phyloP scores from a whole-genome alignment of 2,329 filamentous ascomycete genomes.

The Sporothrix sp. region DNA sequence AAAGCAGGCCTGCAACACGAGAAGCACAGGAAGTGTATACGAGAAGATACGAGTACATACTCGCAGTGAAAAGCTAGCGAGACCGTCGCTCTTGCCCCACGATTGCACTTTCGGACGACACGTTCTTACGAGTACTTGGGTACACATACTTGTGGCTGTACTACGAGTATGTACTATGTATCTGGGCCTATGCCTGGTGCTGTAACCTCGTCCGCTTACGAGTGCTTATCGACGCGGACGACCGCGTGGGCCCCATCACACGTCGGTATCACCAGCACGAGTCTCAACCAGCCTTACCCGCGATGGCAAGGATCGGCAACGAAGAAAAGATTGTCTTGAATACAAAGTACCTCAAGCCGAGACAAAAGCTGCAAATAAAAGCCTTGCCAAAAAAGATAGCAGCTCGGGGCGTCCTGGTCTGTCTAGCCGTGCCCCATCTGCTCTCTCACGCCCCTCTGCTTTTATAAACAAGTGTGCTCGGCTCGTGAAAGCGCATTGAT shows the following conservation, averaged over 20 bases:
- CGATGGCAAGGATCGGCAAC: slow-evolving; percentile 3
- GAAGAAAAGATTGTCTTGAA: background rate
- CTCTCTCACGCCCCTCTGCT: background rate
- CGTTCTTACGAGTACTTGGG: too few relatives aligned
- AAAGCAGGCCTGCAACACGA: background rate
- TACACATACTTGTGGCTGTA: too few relatives aligned
- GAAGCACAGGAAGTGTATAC: background rate
- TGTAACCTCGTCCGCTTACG: too few relatives aligned
- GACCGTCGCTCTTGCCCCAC: background rate
- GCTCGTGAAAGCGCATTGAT: slow-evolving; percentile 1
- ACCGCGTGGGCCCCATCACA: background rate
- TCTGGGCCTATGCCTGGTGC: too few relatives aligned
- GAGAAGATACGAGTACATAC: background rate
- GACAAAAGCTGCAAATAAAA: too few relatives aligned
- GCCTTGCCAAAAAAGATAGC: background rate
- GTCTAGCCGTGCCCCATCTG: background rate
- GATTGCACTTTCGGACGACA: too few relatives aligned
- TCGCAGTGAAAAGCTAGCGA: too few relatives aligned
- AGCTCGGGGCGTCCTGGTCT: too few relatives aligned
- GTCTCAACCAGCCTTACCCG: background rate
- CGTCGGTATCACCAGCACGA: background rate
- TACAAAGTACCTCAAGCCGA: too few relatives aligned
- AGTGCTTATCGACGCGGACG: too few relatives aligned
- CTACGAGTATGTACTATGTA: too few relatives aligned
- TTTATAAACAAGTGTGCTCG: slow-evolving; percentile 3